These are phyloP conservation scores for Xylariaceae sp. DNA, from an alignment of 2,329 filamentous ascomycete species.

Conservation along the genomic window DNA sequence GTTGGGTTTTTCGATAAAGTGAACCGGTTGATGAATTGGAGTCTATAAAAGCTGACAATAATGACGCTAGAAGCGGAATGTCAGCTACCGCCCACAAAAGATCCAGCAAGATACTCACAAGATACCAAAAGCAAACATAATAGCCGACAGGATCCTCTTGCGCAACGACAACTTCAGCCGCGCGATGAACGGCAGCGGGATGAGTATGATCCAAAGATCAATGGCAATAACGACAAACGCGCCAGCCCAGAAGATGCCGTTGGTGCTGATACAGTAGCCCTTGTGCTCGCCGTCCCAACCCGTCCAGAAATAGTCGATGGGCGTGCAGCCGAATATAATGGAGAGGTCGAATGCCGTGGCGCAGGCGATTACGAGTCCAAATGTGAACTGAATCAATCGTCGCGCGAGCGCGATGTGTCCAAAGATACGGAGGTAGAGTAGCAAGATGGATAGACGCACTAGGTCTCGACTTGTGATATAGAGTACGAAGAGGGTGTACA, in stretches of 20 bases:
- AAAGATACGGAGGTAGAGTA: conserved; percentile 5
- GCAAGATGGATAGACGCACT: neutral
- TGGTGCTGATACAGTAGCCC: conserved; percentile 10
- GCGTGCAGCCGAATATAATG: conserved; percentile 5
- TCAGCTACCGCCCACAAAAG: neutral
- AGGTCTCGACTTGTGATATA: conserved; percentile 2
- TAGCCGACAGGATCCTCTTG: conserved; percentile 31
- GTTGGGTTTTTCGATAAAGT: conserved; percentile 17
- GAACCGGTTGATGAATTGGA: conserved; percentile 1
- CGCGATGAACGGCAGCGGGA: neutral
- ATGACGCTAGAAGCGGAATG: neutral
- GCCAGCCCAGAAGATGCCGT: conserved; percentile 3
- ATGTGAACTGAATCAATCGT: neutral
- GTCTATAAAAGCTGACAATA: conserved; percentile 1
- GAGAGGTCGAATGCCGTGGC: neutral
- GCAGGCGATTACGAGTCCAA: conserved; percentile 3
- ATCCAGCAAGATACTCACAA: conserved; percentile 1
- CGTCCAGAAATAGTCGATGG: conserved; percentile 7
- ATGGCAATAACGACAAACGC: conserved; percentile 2
- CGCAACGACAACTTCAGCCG: conserved; percentile 23
- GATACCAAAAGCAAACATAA: conserved; percentile 30
- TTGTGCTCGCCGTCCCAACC: conserved; percentile 6
- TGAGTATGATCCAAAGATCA: conserved; percentile 6
- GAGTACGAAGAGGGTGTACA: conserved; percentile 27
- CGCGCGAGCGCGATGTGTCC: neutral